Conservation (phyloP, 2,329 filamentous ascomycete genomes). For the Penicillium brevicompactum region DNA sequence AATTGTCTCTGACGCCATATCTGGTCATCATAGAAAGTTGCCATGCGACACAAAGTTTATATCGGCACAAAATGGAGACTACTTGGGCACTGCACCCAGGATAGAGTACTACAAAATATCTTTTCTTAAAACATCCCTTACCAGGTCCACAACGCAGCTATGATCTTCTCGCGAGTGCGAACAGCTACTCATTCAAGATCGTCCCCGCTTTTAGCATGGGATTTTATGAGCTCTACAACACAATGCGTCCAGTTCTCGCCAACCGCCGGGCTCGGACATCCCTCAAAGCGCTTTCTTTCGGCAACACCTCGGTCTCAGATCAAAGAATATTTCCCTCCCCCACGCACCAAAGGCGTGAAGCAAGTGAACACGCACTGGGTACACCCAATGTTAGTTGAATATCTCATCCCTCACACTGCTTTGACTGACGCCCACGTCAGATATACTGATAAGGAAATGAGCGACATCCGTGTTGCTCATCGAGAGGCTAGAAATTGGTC, state of each 20-base stretch:
- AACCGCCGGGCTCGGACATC: background rate
- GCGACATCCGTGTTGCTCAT: conserved; percentile 71
- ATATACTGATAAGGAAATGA: conserved; percentile 80
- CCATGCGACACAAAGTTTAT: no score
- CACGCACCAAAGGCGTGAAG: conserved; percentile 16
- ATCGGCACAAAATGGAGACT: no score
- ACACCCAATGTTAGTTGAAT: conserved; percentile 4
- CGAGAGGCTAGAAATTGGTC: conserved; percentile 71
- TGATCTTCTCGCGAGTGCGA: no score
- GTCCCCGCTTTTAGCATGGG: no score
- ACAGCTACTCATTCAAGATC: no score
- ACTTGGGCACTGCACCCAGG: no score
- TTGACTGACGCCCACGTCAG: conserved; percentile 25
- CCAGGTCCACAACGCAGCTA: no score
- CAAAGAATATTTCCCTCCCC: conserved; percentile 23
- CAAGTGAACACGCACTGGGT: conserved; percentile 19
- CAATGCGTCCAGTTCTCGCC: background rate
- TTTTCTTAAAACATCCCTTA: no score
- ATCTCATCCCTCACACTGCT: background rate
- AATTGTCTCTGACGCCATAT: no score
- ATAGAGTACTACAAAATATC: no score
- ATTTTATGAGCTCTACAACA: no score
- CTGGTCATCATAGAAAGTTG: no score
- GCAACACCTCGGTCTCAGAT: conserved; percentile 17
- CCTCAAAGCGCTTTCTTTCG: conserved; percentile 14